Base-by-base conservation (phyloP, 495 filamentous ascomycete species). In the Aspergillus sclerotiicarbonarius region DNA sequence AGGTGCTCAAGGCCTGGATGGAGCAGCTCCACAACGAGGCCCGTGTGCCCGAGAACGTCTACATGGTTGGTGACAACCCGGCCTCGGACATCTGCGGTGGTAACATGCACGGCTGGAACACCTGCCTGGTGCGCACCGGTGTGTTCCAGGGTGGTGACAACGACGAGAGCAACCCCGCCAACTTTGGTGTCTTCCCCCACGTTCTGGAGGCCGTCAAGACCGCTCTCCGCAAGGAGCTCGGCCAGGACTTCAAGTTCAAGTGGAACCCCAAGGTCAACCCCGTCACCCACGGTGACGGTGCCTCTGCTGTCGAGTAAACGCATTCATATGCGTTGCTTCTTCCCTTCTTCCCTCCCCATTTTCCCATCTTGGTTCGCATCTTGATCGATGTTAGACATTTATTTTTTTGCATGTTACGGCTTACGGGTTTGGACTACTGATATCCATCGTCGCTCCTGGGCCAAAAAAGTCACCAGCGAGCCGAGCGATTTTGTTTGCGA, bases 91-190 rank as follows among this genome's bases (percentile, higher is more conserved):
- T 91, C 67, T 78, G 89, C 62, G 87, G 88, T 59, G 87, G 88
- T 54, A 91, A 90, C 76, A 87, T 87, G 80, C 89, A 91, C 73
- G 86, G 87, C 54, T 91, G 88, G 88, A 90, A 91, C 73, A 90
- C 84, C 67, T 77, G 88, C 75, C 67, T 91, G 47, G 83, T 85
- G 51, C 79, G 82, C 62, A 84, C 83, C 6, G 83, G 83, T 69
- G 82, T 86, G 30, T 84, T 77, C 72, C 80, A 82, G 65, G 81
- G 81, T 58, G 70, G 77, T 55, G 79, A 82, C 60, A 84, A 84
- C 65, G 82, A 83, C 58, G 68, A 75, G 56, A 71, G 82, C 67
- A 83, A 79, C 67, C 81, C 82, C 10, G 82, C 82, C 59, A 80
- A 67, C 69, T 82, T 82, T 63, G 81, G 82, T 57, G 77, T 84